phyloP scores from a whole-genome alignment of 2,329 filamentous ascomycete genomes.

The Harringtonia aguacate region DNA sequence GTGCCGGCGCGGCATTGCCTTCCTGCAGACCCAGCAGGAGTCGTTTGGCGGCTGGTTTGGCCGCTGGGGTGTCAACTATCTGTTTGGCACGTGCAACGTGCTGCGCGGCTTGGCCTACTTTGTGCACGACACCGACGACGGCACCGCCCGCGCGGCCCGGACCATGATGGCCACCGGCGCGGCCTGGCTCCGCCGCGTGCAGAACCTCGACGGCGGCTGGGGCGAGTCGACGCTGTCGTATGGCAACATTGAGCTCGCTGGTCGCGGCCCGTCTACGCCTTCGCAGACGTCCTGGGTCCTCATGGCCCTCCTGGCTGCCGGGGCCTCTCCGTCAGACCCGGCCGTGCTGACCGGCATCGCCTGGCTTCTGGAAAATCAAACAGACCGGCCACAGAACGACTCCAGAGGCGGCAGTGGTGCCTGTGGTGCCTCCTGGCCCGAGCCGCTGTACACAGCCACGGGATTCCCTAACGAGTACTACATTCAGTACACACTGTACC shows the following conservation, averaged over 20 bases:
- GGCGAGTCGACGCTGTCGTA: slow-evolving; percentile 17
- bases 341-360: not conserved
- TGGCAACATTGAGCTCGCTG: slow-evolving; percentile 1
- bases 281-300: slow-evolving; percentile 23
- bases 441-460: slow-evolving; percentile 1
- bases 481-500: slow-evolving; percentile 3
- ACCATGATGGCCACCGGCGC: slow-evolving; percentile 4
- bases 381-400: not conserved
- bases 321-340: not conserved
- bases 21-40: slow-evolving; percentile 17
- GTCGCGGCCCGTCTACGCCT: slow-evolving; percentile 14
- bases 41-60: slow-evolving; percentile 19
- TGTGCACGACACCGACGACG: not conserved
- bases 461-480: slow-evolving; percentile 5
- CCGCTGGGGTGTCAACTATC: slow-evolving; percentile 23
- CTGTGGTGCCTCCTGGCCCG: slow-evolving; percentile 3
- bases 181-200: slow-evolving; percentile 15
- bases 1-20: slow-evolving; percentile 13
- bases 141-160: not conserved
- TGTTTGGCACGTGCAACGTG: slow-evolving; percentile 21
- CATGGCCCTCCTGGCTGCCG: slow-evolving; percentile 15
- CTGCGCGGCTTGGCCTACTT: slow-evolving; percentile 18
- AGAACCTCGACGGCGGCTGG: slow-evolving; percentile 23
- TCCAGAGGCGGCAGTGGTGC: not conserved
- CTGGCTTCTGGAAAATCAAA: not conserved